Percentiles rank a stretch among this genome's conserved stretches.
phyloP scores from a whole-genome alignment of 495 filamentous ascomycete species.

The Aspergillus asperescens region DNA sequence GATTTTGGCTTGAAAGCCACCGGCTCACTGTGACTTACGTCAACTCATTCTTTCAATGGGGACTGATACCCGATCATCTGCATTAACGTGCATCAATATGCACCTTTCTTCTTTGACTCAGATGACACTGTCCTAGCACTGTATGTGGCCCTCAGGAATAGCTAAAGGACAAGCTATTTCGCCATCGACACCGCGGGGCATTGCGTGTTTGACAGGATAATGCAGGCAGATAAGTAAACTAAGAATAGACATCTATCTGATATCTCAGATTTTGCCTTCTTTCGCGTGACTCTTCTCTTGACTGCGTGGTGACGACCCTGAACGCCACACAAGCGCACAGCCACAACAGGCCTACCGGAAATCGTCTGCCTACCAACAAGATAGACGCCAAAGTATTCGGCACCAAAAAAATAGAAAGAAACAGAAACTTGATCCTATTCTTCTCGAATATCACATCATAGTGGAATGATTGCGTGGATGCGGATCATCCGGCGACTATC shows the following conservation, averaged over 20 bases:
- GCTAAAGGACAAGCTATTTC: no score
- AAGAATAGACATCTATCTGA: not conserved
- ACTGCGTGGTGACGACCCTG: not conserved
- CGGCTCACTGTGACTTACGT: not conserved
- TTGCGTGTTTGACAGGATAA: not conserved
- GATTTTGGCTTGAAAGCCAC: not conserved
- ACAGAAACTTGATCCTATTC: not conserved
- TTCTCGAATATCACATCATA: not conserved
- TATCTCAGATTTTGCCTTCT: not conserved
- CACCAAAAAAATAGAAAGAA: not conserved
- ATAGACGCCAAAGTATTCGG: not conserved
- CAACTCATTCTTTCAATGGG: not conserved
- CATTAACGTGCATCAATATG: not conserved
- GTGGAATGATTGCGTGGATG: constrained; percentile 11
- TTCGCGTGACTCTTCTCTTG: not conserved
- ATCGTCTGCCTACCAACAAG: not conserved
- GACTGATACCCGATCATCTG: not conserved
- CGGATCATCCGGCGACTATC: not conserved
- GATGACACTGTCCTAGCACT: not conserved
- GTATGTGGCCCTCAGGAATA: no score
- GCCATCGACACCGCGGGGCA: not conserved
- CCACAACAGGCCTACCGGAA: not conserved
- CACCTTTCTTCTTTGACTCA: not conserved
- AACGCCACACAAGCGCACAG: not conserved
- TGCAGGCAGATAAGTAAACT: not conserved